Base-by-base conservation (phyloP, 2,329 filamentous ascomycete genomes). In the Ophiostoma sp. region DNA sequence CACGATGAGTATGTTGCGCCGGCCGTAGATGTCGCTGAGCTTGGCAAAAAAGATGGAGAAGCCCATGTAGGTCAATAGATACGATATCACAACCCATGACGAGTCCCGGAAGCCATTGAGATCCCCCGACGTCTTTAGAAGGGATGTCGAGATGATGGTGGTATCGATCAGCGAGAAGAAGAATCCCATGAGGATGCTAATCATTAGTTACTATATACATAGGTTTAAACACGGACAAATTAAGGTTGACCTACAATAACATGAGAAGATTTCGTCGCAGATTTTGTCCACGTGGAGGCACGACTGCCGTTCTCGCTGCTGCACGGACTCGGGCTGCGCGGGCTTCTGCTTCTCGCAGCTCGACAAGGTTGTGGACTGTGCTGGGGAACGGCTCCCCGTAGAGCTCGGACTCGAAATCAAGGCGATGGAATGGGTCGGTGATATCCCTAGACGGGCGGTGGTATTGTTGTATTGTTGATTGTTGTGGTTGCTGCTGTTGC, bases 21-120 rank as follows among this genome's bases (percentile, higher is more conserved):
- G 76, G 15, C 80, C 82, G 36, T 83, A 76, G n/a, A 83, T 79
- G 72, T 83, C 80, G 69, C 81, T 75, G 48, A 75, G 71, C 71
- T 75, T 75, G n/a, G 74, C 74, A 48, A 75, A 74, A 10, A 75
- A 71, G n/a, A 73, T 72, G 0, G 74, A 75, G 23, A 75, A 75
- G 1, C 74, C 74, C 74, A 75, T 75, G 20, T 75, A 75, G 1
- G 74, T 73, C 20, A 75, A n/a, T 3, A 75, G 70, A 35, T 75
- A 75, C 0, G 74, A 68, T 6, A 75, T 69, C 6, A 75, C 72
- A 0, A 75, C 72, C 74, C 74, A 75, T 0, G 74, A 74, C 0
- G 72, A 70, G 71, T 75, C 72, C 2, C 71, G 69, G 48, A 75
- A 74, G 6, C 68, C 74, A 20, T 73, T 68, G 4, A 75, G 67